phyloP scores from a whole-genome alignment of 2,329 filamentous ascomycete genomes.

The Penicillium oxalicum region DNA sequence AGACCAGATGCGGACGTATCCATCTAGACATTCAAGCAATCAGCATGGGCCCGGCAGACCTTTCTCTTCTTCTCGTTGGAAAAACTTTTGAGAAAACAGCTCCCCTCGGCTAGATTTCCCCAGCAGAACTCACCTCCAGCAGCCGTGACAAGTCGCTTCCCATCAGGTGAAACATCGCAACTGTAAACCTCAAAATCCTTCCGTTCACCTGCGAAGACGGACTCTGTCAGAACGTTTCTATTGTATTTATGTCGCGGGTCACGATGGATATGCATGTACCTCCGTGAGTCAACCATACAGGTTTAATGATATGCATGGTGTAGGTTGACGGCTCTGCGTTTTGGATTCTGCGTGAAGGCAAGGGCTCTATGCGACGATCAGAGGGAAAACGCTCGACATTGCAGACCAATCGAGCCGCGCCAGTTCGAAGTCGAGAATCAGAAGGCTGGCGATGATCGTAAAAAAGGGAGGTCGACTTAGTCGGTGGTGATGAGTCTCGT shows the following conservation, averaged over 20 bases:
- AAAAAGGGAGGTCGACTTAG: not conserved
- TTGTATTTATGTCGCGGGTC: not conserved
- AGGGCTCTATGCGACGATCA: conserved; percentile 12
- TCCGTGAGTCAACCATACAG: conserved; percentile 90
- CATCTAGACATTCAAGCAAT: conserved; percentile 53
- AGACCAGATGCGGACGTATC: conserved; percentile 96
- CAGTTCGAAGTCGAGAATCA: not conserved
- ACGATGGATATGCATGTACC: conserved; percentile 45
- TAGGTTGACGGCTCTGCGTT: conserved; percentile 5
- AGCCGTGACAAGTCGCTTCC: conserved; percentile 82
- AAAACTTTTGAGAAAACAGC: not conserved
- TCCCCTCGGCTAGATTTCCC: not conserved
- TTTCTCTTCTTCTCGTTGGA: not conserved
- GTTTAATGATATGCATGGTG: conserved; percentile 82
- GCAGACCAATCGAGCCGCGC: conserved; percentile 16
- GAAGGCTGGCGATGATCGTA: not conserved
- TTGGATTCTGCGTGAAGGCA: conserved; percentile 3
- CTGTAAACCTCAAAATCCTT: conserved; percentile 99
- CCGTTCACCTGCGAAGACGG: conserved; percentile 64
- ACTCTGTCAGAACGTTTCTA: not conserved
- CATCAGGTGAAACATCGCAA: conserved; percentile 94
- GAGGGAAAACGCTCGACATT: conserved; percentile 20
- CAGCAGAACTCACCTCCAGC: conserved; percentile 64
- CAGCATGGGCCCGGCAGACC: conserved; percentile 1
- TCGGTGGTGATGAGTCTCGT: not conserved